Conservation (phyloP, 1,284 basidiomycete species). For the Ustilago vetiveriae region DNA sequence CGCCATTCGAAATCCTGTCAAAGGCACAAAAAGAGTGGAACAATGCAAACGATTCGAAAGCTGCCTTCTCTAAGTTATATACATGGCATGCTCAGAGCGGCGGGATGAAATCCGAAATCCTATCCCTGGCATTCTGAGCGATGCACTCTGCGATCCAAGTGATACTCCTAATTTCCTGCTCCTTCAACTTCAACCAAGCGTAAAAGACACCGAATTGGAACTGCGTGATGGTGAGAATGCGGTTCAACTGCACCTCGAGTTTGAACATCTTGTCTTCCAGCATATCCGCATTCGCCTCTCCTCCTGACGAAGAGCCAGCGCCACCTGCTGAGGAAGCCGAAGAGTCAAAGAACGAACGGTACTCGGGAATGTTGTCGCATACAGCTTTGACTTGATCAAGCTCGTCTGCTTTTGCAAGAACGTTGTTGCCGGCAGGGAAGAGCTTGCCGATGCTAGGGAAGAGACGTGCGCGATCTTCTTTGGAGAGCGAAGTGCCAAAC, state of each 20-base stretch:
- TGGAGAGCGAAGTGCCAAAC: constrained; percentile 91
- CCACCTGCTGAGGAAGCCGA: constrained; percentile 12
- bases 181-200: constrained; percentile 76
- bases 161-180: constrained; percentile 96
- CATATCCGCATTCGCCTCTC: constrained; percentile 70
- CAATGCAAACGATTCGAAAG: too few species aligned
- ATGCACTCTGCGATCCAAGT: constrained; percentile 90
- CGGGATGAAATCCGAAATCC: constrained; percentile 47
- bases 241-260: constrained; percentile 79
- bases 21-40: too few species aligned
- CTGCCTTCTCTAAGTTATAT: too few species aligned
- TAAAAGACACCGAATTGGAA: constrained; percentile 66
- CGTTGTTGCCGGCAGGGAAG: constrained; percentile 95
- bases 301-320: constrained; percentile 3
- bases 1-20: too few species aligned
- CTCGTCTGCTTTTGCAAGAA: constrained; percentile 91
- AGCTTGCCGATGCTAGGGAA: constrained; percentile 93
- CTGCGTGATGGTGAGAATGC: constrained; percentile 64
- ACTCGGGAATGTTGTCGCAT: constrained; percentile 88
- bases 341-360: constrained; percentile 84
- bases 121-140: constrained; percentile 59
- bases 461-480: constrained; percentile 93
- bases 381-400: constrained; percentile 89
- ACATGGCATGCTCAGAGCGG: too few species aligned
- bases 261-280: constrained; percentile 97